Evolutionary conservation across 768 basidiomycete species (phyloP), one percentile per base, ranked within the genome.

Genomic region (Boletus bicolor): DNA sequence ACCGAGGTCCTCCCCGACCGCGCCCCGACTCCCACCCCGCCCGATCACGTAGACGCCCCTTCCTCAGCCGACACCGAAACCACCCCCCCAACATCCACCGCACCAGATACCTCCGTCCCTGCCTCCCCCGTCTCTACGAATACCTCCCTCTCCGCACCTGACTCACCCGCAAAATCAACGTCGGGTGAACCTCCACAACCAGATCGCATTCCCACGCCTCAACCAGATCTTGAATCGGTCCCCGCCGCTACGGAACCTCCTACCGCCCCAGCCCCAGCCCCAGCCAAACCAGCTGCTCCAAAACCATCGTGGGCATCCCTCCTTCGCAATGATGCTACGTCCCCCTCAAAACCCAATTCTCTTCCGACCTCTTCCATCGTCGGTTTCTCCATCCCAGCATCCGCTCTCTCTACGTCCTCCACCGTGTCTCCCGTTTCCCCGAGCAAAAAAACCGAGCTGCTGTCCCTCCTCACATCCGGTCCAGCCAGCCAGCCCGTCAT

Each of bases 271-370:
- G 52, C 64, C 0, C 52, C 74, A 3, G 19, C 64, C 0, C 52
- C 74, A 3, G 19, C 34, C 17, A 54, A 74, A 37, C 68, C 75
- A 5, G 41, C 67, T 15, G 53, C 60, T n/a, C 87, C 83, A 72
- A 89, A 85, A 68, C 55, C 51, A 1, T 87, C 86, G 2, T 92
- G 86, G 84, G 88, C 89, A 0, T 87, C 87, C 14, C 82, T 92
- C 35, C 75, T 91, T 37, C 79, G 80, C 48, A 68, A 79, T 0
- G 72, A 79, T 5, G 57, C 74, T 2, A 58, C 75, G 0, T 70
- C 80, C 0, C 62, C 76, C 0, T 70, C 77, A 4, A 63, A 76
- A 74, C 63, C 71, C 43, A 79, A 77, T 53, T 67, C 79, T 4
- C 81, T 90, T 15, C 89, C 87, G 2, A 84, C 81, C 0, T 91